Percentiles rank a stretch among this genome's conserved stretches.
Conservation (phyloP, 78 protist genomes). For the Acrasis kona region DNA sequence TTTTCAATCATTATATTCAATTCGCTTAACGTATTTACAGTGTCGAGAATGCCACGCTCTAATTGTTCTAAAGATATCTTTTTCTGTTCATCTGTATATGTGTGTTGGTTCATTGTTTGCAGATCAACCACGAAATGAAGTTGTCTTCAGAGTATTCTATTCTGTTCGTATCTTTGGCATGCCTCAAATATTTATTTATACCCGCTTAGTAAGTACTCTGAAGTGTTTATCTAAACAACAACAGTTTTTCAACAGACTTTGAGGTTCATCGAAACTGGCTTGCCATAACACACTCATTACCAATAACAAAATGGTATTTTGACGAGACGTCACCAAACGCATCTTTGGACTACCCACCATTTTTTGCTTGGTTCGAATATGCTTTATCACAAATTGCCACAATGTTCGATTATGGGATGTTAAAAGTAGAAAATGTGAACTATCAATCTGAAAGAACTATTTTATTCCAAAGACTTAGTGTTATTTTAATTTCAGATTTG, state of each 20-base stretch:
- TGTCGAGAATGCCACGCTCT: neutral
- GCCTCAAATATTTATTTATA: neutral
- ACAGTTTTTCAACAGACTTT: conserved; percentile 4
- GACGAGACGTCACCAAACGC: conserved; percentile 75
- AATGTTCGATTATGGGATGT: conserved; percentile 53
- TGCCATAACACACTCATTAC: conserved; percentile 84
- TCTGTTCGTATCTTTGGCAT: neutral
- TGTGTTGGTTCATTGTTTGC: neutral
- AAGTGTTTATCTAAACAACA: neutral
- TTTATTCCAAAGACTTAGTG: conserved; percentile 67
- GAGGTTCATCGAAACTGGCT: conserved; percentile 81
- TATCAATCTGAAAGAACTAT: conserved; percentile 39
- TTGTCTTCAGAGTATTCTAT: neutral
- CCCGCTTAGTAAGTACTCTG: neutral
- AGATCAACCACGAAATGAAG: neutral
- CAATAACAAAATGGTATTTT: conserved; percentile 68
- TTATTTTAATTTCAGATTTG: conserved; percentile 33
- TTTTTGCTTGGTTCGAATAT: conserved; percentile 89
- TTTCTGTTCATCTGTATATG: neutral
- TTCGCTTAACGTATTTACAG: neutral
- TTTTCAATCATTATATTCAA: neutral
- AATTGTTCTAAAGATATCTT: neutral
- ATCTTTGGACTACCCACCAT: conserved; percentile 97
- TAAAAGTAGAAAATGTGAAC: conserved; percentile 11
- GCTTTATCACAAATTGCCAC: conserved; percentile 40